Evolutionary conservation across 139 green algal species (phyloP).

Genomic region (Coelastrella sp.): DNA sequence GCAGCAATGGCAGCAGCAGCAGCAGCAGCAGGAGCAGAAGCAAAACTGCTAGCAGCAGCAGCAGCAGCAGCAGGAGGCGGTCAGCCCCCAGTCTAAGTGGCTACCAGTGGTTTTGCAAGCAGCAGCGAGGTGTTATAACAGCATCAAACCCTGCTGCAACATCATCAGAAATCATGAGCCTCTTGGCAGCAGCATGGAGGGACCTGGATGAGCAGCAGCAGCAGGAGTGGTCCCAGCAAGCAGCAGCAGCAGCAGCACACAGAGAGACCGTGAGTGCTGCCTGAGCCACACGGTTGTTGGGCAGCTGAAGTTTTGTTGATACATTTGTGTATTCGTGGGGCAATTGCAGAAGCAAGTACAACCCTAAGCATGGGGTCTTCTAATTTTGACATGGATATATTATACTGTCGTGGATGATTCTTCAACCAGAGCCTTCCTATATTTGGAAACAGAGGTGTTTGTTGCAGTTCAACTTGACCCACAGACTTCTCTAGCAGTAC

Average conservation of each 20-base stretch:
- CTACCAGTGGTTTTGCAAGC: constrained; percentile 4
- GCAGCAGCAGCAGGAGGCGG: neutral
- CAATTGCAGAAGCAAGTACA: too few relatives aligned
- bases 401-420: too few relatives aligned
- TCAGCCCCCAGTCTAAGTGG: neutral
- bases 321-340: neutral
- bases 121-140: neutral
- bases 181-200: neutral
- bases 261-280: neutral
- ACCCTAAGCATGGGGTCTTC: too few relatives aligned
- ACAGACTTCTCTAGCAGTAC: too few relatives aligned
- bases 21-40: constrained; percentile 10
- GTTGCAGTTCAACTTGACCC: too few relatives aligned
- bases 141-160: neutral
- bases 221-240: neutral
- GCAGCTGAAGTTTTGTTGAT: too few relatives aligned
- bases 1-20: neutral
- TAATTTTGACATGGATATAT: too few relatives aligned
- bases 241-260: neutral
- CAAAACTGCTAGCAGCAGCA: neutral
- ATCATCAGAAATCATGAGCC: neutral
- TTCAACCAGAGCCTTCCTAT: too few relatives aligned
- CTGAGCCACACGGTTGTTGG: neutral
- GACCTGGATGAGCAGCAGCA: neutral
- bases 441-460: too few relatives aligned